Conservation (phyloP, 2,329 filamentous ascomycete species). For the Colletotrichum coccodes region DNA sequence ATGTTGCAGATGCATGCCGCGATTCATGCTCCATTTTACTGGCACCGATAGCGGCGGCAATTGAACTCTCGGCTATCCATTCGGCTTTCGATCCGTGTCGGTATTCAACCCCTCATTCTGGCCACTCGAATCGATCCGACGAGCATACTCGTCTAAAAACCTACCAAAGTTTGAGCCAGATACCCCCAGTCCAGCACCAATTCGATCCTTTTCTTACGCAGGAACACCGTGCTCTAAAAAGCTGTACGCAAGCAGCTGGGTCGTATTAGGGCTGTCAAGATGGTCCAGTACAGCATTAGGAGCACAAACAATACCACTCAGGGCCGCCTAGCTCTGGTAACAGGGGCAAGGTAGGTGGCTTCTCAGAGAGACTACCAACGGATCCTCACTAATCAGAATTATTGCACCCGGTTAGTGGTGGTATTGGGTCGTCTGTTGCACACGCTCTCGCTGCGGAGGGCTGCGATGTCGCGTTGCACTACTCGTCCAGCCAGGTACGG, state of each 20-base stretch:
- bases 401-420: slow-evolving; percentile 38
- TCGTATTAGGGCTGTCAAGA: not conserved
- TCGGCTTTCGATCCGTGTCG: slow-evolving; percentile 16
- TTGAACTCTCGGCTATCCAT: slow-evolving; percentile 23
- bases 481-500: slow-evolving; percentile 43
- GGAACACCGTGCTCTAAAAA: not conserved
- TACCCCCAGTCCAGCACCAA: not conserved
- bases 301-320: slow-evolving; percentile 37
- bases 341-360: slow-evolving; percentile 41
- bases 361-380: not conserved
- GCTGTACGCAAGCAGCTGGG: not conserved
- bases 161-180: not conserved
- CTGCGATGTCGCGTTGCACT: slow-evolving; percentile 47
- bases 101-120: slow-evolving; percentile 4
- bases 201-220: not conserved
- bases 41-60: slow-evolving; percentile 26
- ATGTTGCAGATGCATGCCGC: not conserved
- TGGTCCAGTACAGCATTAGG: slow-evolving; percentile 34
- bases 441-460: slow-evolving; percentile 45
- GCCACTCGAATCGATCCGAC: not conserved
- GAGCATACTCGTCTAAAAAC: not conserved
- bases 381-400: not conserved
- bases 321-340: slow-evolving; percentile 45
- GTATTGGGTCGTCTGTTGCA: slow-evolving; percentile 46
- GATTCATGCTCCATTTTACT: slow-evolving; percentile 2